Evolutionary conservation across 108 stramenopile species (phyloP), one percentile per base, ranked within the genome.

Genomic region (Pelagomonas calceolata): DNA sequence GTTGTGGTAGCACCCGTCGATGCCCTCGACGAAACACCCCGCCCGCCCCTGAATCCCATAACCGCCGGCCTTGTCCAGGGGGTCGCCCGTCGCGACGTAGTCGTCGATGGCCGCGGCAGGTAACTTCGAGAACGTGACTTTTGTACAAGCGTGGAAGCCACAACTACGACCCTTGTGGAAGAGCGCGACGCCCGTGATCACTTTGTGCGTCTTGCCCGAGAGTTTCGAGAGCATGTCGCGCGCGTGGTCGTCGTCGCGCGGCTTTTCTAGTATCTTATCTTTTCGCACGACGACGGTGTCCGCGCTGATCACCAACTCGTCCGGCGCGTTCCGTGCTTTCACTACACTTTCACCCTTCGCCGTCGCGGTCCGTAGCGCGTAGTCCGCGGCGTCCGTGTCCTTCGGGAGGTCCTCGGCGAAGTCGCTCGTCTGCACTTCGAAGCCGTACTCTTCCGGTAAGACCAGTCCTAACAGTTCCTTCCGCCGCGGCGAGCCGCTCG

Each of bases 21-120:
- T 80, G 30, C 73, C 66, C 63, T 78, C 72, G 14, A 95, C 90
- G 45, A 92, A 71, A 65, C 87, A 85, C 17, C 90, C 92, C 15
- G 91, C 92, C 4, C 86, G 79, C 4, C 94, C 95, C 73, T 98
- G 96, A 66, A 98, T 98, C 12, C 96, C 96, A 80, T 95, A 98
- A 14, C 82, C 75, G 5, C 95, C 96, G 17, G 96, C 91, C 76
- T 98, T 98, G 77, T 98, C 96, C 82, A 94, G 87, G 29, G 95
- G 95, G 74, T 98, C 96, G 7, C 88, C 87, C 0, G 95, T 90
- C 16, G 66, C 77, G 36, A 95, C 79, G 68, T 98, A 95, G 0
- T 86, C 84, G 30, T 68, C 71, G 32, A 98, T 93, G 68, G 92
- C 91, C 16, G 77, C 78, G 12, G 85, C 76, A 17, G 80, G 68